phyloP scores from a whole-genome alignment of 768 basidiomycete genomes.

The Jaapia argillacea region DNA sequence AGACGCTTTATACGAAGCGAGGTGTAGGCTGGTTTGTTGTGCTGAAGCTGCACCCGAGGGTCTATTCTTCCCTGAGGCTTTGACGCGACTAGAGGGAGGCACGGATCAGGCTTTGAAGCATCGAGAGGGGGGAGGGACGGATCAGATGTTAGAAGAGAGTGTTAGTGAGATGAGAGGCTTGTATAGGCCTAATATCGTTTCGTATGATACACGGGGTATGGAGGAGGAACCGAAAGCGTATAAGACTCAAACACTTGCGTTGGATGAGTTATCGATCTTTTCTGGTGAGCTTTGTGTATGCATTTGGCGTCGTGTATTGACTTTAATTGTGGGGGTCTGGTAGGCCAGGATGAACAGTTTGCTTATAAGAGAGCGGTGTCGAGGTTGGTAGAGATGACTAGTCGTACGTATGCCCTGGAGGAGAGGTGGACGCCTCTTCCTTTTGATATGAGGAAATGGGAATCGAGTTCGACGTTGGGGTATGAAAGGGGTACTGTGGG shows the following conservation, averaged over 20 bases:
- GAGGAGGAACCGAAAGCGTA: conserved; percentile 17
- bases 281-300: conserved; percentile 24
- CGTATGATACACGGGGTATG: conserved; percentile 34
- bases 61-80: conserved; percentile 48
- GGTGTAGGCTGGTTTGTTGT: conserved; percentile 26
- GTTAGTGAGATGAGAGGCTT: conserved; percentile 38
- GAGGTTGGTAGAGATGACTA: conserved; percentile 47
- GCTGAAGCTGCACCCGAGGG: conserved; percentile 30
- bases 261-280: conserved; percentile 46
- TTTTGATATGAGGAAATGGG: conserved; percentile 22
- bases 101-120: conserved; percentile 21
- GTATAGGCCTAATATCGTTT: conserved; percentile 44
- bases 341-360: conserved; percentile 52
- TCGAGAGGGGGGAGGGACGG: conserved; percentile 10
- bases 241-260: conserved; percentile 16
- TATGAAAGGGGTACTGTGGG: not conserved
- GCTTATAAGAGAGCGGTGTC: conserved; percentile 55
- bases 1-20: conserved; percentile 45
- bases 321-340: too few relatives aligned
- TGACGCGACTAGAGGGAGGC: conserved; percentile 6
- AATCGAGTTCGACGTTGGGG: not conserved
- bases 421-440: conserved; percentile 28
- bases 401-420: conserved; percentile 21
- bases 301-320: not conserved
- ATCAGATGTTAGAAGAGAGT: conserved; percentile 37